phyloP scores from a whole-genome alignment of 2,329 filamentous ascomycete genomes.

The Fusarium sp. region DNA sequence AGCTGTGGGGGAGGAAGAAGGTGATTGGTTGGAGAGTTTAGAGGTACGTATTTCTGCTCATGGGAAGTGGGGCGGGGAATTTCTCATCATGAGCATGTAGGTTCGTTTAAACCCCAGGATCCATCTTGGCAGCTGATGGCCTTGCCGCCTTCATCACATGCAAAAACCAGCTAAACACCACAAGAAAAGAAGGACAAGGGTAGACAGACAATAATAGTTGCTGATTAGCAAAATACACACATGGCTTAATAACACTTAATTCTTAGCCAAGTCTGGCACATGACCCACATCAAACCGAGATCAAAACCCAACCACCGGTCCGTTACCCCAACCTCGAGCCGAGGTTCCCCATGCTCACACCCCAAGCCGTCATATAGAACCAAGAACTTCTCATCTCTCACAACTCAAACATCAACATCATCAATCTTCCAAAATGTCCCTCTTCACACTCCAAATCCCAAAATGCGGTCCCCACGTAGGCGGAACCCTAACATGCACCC shows the following conservation, averaged over 20 bases:
- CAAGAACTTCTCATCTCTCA: slow-evolving; percentile 12
- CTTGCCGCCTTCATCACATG: slow-evolving; percentile 23
- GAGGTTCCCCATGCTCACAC: slow-evolving; percentile 22
- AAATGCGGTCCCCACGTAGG: slow-evolving; percentile 55
- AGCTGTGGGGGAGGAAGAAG: slow-evolving; percentile 12
- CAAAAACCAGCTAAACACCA: not conserved
- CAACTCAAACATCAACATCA: not conserved
- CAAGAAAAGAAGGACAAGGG: not conserved
- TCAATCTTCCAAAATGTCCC: slow-evolving; percentile 31
- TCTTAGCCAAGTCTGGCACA: slow-evolving; percentile 2
- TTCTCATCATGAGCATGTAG: slow-evolving; percentile 23
- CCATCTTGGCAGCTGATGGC: not conserved
- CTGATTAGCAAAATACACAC: not conserved
- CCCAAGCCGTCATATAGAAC: not conserved
- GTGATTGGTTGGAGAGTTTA: slow-evolving; percentile 3
- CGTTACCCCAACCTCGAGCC: slow-evolving; percentile 28
- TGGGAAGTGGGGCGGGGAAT: slow-evolving; percentile 27
- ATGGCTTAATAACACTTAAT: not conserved
- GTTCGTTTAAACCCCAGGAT: slow-evolving; percentile 23
- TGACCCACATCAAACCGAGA: slow-evolving; percentile 16
- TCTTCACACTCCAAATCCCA: slow-evolving; percentile 62
- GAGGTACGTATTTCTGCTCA: slow-evolving; percentile 17
- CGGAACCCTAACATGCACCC: slow-evolving; percentile 68
- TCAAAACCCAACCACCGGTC: not conserved
- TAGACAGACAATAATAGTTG: not conserved